Conservation (phyloP, 176 grass and related monocot genomes). For the Lolium rigidum region DNA sequence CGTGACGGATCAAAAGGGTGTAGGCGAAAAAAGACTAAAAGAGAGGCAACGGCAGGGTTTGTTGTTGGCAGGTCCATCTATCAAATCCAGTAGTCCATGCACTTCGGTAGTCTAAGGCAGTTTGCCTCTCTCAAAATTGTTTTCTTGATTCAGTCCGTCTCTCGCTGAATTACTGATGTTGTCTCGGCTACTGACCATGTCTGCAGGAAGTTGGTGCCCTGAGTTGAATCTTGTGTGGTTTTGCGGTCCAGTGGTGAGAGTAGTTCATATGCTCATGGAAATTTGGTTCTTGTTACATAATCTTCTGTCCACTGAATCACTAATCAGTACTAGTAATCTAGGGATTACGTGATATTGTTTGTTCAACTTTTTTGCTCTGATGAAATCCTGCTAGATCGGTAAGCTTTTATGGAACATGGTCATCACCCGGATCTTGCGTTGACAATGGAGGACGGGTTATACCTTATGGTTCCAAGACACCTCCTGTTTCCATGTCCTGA, state of each 20-base stretch:
- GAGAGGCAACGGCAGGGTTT: not conserved
- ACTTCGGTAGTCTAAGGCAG: constrained; percentile 36
- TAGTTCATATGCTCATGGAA: constrained; percentile 47
- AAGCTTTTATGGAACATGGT: constrained; percentile 53
- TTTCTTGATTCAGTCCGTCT: not conserved
- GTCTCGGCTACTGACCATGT: constrained; percentile 1
- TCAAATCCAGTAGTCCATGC: not conserved
- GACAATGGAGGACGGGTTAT: constrained; percentile 70
- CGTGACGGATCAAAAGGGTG: not conserved
- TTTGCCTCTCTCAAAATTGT: not conserved
- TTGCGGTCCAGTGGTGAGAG: constrained; percentile 32
- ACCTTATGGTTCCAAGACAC: constrained; percentile 70
- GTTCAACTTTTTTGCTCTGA: constrained; percentile 23
- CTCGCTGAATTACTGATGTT: constrained; percentile 13
- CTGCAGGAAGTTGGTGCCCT: constrained; percentile 22
- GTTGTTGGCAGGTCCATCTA: not conserved
- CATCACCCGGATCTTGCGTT: constrained; percentile 34
- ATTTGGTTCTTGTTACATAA: constrained; percentile 58
- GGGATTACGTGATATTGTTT: constrained; percentile 40
- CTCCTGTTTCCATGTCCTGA: constrained; percentile 63
- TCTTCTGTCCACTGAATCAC: constrained; percentile 42
- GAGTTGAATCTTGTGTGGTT: constrained; percentile 18
- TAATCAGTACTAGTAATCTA: constrained; percentile 45
- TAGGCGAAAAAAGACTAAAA: not conserved
- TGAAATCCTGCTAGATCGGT: constrained; percentile 33